Conservation (phyloP, 345 rosid genomes). For the Isatis tinctoria region DNA sequence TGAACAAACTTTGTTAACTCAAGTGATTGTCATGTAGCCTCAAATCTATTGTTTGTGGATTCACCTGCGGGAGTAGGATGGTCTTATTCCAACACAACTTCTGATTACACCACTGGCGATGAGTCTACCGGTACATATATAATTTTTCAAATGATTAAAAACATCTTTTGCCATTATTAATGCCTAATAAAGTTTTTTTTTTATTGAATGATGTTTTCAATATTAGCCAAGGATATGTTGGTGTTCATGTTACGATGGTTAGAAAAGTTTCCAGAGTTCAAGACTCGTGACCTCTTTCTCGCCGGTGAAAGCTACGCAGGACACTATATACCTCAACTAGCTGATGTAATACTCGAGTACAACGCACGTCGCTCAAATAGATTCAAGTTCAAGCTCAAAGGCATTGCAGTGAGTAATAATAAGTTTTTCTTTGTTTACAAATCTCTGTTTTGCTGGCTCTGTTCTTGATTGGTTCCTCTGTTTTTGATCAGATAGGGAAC, state of each 20-base stretch:
- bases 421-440: neutral
- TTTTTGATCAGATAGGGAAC: conserved; percentile 66
- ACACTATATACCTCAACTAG: conserved; percentile 89
- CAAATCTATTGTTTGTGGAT: conserved; percentile 86
- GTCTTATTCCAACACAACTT: conserved; percentile 82
- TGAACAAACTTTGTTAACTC: neutral
- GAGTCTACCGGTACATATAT: conserved; percentile 49
- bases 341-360: conserved; percentile 63
- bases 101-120: conserved; percentile 74
- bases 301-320: conserved; percentile 98
- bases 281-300: conserved; percentile 59
- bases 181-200: neutral
- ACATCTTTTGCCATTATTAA: neutral
- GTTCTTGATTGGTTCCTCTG: conserved; percentile 4
- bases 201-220: conserved; percentile 3
- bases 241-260: conserved; percentile 73
- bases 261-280: conserved; percentile 71
- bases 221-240: conserved; percentile 70
- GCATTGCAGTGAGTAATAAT: conserved; percentile 75
- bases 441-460: conserved; percentile 3
- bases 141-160: neutral
- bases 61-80: conserved; percentile 98
- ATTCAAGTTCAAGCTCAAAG: conserved; percentile 84
- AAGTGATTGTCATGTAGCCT: conserved; percentile 42
- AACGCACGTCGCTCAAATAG: conserved; percentile 48